Base-by-base conservation (phyloP, 805 yeast species). In the Candida namnaoensis region DNA sequence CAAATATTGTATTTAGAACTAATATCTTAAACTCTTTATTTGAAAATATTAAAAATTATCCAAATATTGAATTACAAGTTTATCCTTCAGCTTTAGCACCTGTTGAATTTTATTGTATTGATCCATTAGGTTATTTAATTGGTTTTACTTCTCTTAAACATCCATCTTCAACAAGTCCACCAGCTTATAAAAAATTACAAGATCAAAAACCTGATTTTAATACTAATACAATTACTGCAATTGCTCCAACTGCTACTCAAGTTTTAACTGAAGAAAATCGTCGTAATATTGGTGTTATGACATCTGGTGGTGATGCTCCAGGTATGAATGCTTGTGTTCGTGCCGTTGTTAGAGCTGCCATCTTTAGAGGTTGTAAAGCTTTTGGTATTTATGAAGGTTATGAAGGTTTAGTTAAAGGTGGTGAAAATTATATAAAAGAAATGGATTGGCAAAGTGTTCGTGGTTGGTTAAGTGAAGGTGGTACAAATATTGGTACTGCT, bases 251-350 rank as follows among this genome's bases (percentile, higher is more conserved):
- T 7, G 41, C 51, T 5, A 36, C 50, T 12, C 40, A 43, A 7
- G 42, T 44, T 14, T 45, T 11, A 13, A 11, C 36, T 13, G 30
- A 34, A 0, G 15, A 28, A 12, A 45, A 44, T n/a, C 46, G 52
- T 38, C 66, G 78, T 62, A 77, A 79, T 51, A 86, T 93, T 48
- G 99, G 95, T 5, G 93, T 93, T 39, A 88, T 93, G 91, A 93
- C 98, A 6, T 87, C 96, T 1, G 99, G 99, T 53, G 99, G 99
- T 64, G 99, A 93, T 60, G 85, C 98, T 41, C 99, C 95, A 28
- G 99, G 99, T 55, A 93, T 93, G 99, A 88, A 88, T 64, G 91
- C 97, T 5, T 86, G 82, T 26, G 99, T 93, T 7, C 74, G 99
- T 48, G 95, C 98, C 1, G 95, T 93, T 44, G 96, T 91, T 8